A percentile compares a stretch with the other conserved stretches of the same genome.
Conservation (phyloP, 2,329 filamentous ascomycete species). For the Fusarium denticulatum region DNA sequence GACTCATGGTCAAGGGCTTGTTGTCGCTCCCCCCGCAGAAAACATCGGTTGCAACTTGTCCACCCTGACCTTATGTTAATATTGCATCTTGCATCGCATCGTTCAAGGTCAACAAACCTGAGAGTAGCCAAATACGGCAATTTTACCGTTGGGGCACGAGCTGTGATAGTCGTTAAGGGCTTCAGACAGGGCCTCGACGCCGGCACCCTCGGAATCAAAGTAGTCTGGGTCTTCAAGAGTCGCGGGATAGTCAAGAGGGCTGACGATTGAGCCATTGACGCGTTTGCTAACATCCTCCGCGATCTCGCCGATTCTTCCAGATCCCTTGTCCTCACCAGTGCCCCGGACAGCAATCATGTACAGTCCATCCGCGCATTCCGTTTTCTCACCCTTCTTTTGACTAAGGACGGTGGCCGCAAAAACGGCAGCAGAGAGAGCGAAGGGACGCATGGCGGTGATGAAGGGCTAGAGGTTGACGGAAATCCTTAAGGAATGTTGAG, state of each 20-base stretch:
- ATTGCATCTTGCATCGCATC: background rate
- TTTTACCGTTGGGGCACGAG: slow-evolving; percentile 52
- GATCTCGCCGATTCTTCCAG: slow-evolving; percentile 48
- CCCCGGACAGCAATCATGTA: slow-evolving; percentile 55
- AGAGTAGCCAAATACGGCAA: slow-evolving; percentile 55
- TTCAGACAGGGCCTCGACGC: slow-evolving; percentile 45
- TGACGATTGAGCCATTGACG: slow-evolving; percentile 49
- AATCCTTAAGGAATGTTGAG: background rate
- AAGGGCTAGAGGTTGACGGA: background rate
- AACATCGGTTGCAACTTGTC: slow-evolving; percentile 50
- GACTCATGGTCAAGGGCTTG: slow-evolving; percentile 38
- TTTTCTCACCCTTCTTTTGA: slow-evolving; percentile 32
- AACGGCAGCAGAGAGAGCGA: slow-evolving; percentile 36
- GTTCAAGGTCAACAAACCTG: slow-evolving; percentile 43
- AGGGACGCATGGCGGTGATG: slow-evolving; percentile 29
- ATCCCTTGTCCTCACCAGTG: slow-evolving; percentile 48
- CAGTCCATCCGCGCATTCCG: slow-evolving; percentile 49
- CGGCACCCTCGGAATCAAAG: slow-evolving; percentile 48
- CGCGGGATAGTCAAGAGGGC: slow-evolving; percentile 53
- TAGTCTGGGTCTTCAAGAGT: slow-evolving; percentile 47
- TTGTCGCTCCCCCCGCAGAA: slow-evolving; percentile 49
- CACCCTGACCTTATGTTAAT: slow-evolving; percentile 45
- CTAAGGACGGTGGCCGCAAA: slow-evolving; percentile 38
- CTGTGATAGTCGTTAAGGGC: slow-evolving; percentile 47
- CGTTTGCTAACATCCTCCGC: slow-evolving; percentile 47